A percentile compares a stretch with the other conserved stretches of the same genome.
Conservation (phyloP, 2,329 filamentous ascomycete species). For the Shiraia bambusicola region DNA sequence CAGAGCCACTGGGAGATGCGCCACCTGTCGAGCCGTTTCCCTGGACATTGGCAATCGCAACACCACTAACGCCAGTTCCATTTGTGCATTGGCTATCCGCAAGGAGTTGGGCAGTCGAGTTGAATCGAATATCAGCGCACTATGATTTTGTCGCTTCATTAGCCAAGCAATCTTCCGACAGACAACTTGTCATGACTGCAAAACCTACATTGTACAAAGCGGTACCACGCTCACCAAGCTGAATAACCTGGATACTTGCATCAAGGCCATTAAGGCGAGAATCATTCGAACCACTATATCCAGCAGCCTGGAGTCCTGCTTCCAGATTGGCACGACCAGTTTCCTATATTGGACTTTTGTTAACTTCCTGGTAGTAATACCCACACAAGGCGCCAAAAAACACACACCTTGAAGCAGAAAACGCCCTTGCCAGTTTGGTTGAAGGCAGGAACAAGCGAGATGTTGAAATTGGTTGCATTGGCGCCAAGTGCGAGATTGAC, state of each 20-base stretch:
- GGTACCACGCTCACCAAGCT: constrained; percentile 44
- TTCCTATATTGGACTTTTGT: constrained; percentile 16
- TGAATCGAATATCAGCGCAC: constrained; percentile 51
- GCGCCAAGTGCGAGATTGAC: constrained; percentile 50
- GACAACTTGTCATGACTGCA: background rate
- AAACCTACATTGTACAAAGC: constrained; percentile 48
- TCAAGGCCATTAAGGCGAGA: constrained; percentile 41
- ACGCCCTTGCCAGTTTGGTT: constrained; percentile 54
- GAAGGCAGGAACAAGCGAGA: constrained; percentile 46
- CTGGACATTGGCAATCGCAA: constrained; percentile 26
- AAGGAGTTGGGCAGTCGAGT: constrained; percentile 41
- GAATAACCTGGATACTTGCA: constrained; percentile 50
- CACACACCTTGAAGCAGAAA: constrained; percentile 44
- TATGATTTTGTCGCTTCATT: too few species aligned
- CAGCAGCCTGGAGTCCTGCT: constrained; percentile 25
- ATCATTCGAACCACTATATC: constrained; percentile 22
- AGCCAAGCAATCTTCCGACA: too few species aligned
- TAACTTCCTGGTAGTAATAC: too few species aligned
- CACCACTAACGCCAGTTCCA: constrained; percentile 43
- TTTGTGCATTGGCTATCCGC: constrained; percentile 43
- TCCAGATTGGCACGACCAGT: constrained; percentile 30
- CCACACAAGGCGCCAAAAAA: background rate
- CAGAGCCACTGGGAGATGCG: constrained; percentile 5
- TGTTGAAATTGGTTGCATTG: constrained; percentile 49
- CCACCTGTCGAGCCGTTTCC: background rate